Percentiles rank a stretch among this genome's conserved stretches.
phyloP scores from a whole-genome alignment of 805 yeast genomes.

The Saturnispora ahearnii region DNA sequence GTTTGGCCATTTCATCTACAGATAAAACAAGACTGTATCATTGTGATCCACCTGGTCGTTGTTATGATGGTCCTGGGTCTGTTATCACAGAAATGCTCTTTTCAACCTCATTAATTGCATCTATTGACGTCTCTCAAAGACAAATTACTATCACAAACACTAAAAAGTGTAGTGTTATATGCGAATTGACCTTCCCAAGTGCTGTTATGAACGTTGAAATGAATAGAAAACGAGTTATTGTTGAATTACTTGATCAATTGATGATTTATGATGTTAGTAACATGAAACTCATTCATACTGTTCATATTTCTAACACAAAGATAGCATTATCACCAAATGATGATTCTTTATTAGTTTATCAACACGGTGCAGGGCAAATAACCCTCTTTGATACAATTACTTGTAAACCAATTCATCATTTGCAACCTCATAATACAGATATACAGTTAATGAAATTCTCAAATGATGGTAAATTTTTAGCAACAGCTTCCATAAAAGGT shows the following conservation, averaged over 20 bases:
- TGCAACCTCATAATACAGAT: constrained; percentile 80
- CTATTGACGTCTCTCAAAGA: constrained; percentile 68
- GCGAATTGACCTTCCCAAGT: constrained; percentile 83
- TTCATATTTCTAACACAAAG: constrained; percentile 38
- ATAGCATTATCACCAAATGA: constrained; percentile 33
- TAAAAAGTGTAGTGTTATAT: constrained; percentile 62
- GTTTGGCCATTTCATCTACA: constrained; percentile 66
- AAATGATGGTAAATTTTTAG: constrained; percentile 67
- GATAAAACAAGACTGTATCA: constrained; percentile 66
- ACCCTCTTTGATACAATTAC: constrained; percentile 71
- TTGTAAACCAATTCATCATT: constrained; percentile 66
- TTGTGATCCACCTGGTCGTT: constrained; percentile 79
- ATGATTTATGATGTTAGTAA: constrained; percentile 85
- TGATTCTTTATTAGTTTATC: constrained; percentile 45
- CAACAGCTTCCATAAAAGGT: constrained; percentile 86
- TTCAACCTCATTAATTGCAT: constrained; percentile 74
- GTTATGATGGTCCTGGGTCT: constrained; percentile 39
- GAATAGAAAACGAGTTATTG: constrained; percentile 75
- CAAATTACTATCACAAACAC: constrained; percentile 78
- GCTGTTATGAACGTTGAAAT: constrained; percentile 62
- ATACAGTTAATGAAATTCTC: constrained; percentile 62
- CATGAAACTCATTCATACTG: constrained; percentile 69
- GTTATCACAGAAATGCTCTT: constrained; percentile 85
- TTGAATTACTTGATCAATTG: constrained; percentile 70
- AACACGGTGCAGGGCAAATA: constrained; percentile 58